Conservation (phyloP, 2,329 filamentous ascomycete species). For the Cytospora piceicola region DNA sequence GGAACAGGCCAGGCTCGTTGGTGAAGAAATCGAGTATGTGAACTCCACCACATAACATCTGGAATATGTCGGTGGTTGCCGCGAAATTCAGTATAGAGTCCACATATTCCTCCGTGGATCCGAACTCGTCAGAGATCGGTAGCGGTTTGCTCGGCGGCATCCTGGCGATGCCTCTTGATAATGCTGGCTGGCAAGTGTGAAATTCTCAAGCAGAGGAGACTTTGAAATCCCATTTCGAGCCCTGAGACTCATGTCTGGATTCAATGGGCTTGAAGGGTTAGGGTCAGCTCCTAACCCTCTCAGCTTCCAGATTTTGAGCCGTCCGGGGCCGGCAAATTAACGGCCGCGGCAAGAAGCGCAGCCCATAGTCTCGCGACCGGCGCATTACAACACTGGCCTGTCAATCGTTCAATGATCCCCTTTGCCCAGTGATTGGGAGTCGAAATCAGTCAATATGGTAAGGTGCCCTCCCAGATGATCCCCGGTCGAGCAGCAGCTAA, state of each 20-base stretch:
- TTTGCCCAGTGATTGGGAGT: conserved; percentile 30
- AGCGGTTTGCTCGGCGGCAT: conserved; percentile 61
- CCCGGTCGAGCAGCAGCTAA: not conserved
- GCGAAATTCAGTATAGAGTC: conserved; percentile 77
- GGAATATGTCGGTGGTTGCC: conserved; percentile 74
- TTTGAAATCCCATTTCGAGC: not conserved
- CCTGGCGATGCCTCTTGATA: conserved; percentile 15
- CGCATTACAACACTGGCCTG: not conserved
- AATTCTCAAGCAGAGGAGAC: not conserved
- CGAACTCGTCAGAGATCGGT: conserved; percentile 72
- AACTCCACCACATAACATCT: conserved; percentile 92
- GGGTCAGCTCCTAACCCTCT: not conserved
- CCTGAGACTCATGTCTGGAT: too few relatives aligned
- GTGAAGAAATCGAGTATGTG: conserved; percentile 98
- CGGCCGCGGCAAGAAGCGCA: conserved; percentile 7
- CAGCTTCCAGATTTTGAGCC: not conserved
- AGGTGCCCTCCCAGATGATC: not conserved
- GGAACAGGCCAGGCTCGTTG: conserved; percentile 79
- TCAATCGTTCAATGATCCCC: conserved; percentile 24
- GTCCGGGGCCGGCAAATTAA: not conserved
- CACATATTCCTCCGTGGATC: conserved; percentile 75
- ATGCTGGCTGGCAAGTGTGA: not conserved
- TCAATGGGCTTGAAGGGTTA: not conserved
- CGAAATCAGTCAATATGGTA: conserved; percentile 37
- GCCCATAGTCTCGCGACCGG: not conserved